Base-by-base conservation (phyloP, 805 yeast species). In the Saccharomycopsis babjevae region DNA sequence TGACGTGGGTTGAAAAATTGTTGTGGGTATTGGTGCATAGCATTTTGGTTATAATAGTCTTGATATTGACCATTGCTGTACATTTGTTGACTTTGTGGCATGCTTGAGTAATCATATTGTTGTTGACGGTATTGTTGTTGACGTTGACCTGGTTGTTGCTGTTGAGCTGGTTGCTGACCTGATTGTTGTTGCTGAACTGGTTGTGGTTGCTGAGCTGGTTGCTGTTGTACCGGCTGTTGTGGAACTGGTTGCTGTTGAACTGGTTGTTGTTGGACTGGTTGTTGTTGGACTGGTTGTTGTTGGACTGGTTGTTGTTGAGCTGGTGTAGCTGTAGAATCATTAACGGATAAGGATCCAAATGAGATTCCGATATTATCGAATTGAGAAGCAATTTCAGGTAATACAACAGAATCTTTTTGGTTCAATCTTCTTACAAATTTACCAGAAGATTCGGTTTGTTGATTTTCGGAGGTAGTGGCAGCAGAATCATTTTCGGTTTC, bases 321-420 rank as follows among this genome's bases (percentile, higher is more conserved):
- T 63, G 66, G 64, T 25, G 62, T 30, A 32, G 59, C 39, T 56
- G 58, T 46, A 50, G 69, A 69, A 58, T 74, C 77, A 34, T 74
- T 77, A 38, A 77, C 81, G 54, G 74, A 76, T 61, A 81, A 73
- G 13, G 86, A 81, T 61, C 89, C 89, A 67, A 84, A 84, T 39
- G 86, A 83, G 50, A 84, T 83, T 65, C 84, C 85, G 34, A 81
- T 79, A 61, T 79, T 74, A 43, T 65, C 66, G 22, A 66, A 61
- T 64, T 69, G 71, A 39, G 66, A 58, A 54, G 80, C 74, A 43
- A 79, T 72, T 52, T 76, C 74, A 65, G 88, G 88, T 69, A 84
- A 79, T 38, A 83, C 76, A 59, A 76, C 81, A 38, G 81, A 75
- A 16, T 73, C 76, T 38, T 76, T 77, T 69, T 75, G 79, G 63